A percentile compares a stretch with the other conserved stretches of the same genome.
Conservation (phyloP, 129 eudicot genomes). For the Glebionis coronaria region DNA sequence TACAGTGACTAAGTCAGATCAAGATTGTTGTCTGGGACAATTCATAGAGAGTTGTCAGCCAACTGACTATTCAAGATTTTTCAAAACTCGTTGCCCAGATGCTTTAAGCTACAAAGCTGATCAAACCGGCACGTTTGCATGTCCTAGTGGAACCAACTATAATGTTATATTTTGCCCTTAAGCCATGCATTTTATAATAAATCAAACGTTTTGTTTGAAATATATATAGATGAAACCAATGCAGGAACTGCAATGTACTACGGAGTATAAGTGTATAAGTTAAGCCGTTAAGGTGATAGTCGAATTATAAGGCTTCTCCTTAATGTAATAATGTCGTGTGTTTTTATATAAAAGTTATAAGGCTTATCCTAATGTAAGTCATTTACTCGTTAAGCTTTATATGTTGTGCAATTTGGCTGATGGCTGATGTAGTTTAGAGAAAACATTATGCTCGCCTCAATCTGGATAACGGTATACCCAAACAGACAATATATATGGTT, state of each 20-base stretch:
- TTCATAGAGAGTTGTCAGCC: constrained; percentile 30
- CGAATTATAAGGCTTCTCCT: not conserved
- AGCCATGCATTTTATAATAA: not conserved
- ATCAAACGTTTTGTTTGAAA: not conserved
- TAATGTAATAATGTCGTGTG: constrained; percentile 3
- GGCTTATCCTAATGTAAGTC: no score
- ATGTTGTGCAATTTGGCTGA: no score
- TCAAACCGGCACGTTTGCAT: constrained; percentile 32
- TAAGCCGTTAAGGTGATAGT: no score
- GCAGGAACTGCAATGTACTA: not conserved
- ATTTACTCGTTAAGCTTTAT: no score
- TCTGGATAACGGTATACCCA: no score
- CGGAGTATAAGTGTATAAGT: not conserved
- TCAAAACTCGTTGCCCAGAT: constrained; percentile 37
- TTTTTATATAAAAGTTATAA: not conserved
- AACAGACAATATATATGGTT: no score
- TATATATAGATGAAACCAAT: not conserved
- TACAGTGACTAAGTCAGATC: constrained; percentile 29
- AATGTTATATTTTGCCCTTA: constrained; percentile 46
- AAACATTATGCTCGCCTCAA: no score
- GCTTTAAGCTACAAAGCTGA: constrained; percentile 47
- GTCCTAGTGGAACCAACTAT: constrained; percentile 50
- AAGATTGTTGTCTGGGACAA: constrained; percentile 37
- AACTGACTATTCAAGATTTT: constrained; percentile 35
- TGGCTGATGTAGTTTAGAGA: no score